These are phyloP conservation scores for Epithele typhae DNA, from an alignment of 768 basidiomycete genomes.

Conservation along the genomic window DNA sequence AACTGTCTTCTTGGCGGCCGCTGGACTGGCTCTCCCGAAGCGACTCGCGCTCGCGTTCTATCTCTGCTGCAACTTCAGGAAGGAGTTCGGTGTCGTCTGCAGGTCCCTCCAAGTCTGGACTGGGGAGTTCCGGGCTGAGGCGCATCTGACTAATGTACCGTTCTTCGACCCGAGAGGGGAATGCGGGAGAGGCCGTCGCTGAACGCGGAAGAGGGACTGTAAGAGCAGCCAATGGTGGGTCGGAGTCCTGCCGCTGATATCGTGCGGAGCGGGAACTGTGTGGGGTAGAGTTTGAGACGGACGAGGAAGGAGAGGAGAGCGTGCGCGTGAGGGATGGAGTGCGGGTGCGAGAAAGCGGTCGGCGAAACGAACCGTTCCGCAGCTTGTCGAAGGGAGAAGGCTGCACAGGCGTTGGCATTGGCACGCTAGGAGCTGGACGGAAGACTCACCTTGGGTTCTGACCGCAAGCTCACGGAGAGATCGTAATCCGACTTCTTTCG, in stretches of 20 bases:
- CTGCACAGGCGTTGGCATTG: constrained; percentile 6
- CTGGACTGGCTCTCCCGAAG: not conserved
- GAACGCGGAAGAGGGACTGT: constrained; percentile 39
- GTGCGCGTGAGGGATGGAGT: constrained; percentile 32
- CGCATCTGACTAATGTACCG: constrained; percentile 11
- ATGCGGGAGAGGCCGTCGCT: constrained; percentile 22
- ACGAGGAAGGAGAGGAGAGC: constrained; percentile 26
- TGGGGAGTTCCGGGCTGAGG: constrained; percentile 2
- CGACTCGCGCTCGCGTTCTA: not conserved
- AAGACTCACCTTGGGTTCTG: constrained; percentile 27
- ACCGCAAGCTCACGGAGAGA: constrained; percentile 28
- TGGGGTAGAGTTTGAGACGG: constrained; percentile 27
- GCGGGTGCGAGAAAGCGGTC: constrained; percentile 27
- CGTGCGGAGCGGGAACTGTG: constrained; percentile 45
- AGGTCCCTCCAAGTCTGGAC: not conserved
- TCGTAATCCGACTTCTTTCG: constrained; percentile 26
- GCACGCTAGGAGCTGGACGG: not conserved
- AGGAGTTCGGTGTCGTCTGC: constrained; percentile 10
- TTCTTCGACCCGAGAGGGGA: constrained; percentile 4
- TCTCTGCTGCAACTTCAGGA: constrained; percentile 4
- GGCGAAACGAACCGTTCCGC: constrained; percentile 25
- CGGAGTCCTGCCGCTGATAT: constrained; percentile 31
- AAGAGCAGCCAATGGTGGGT: constrained; percentile 45
- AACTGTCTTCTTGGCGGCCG: not conserved
- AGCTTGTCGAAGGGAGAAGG: constrained; percentile 24